Base-by-base conservation (phyloP, 371 early-diverging fungal species). In the Apophysomyces ossiformis region DNA sequence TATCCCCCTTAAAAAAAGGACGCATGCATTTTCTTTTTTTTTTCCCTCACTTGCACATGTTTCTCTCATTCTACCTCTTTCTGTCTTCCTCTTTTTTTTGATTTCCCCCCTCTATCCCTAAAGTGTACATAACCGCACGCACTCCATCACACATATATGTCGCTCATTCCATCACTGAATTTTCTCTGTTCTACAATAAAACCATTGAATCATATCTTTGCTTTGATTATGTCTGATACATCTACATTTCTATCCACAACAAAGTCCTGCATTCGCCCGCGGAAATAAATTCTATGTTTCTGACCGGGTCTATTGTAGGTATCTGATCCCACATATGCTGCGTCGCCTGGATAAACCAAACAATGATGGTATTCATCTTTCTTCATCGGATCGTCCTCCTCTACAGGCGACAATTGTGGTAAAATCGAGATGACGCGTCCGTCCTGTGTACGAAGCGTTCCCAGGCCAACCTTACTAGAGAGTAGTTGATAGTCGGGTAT, bases 301-400 rank as follows among this genome's bases (percentile, higher is more conserved):
- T 77, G 68, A 15, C 73, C 73, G 0, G 67, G 39, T 57, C 63
- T 46, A 9, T 68, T 41, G 9, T 37, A 56, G 1, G 63, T 73
- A 13, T 60, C n/a, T 4, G 58, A 37, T n/a, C 66, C 70, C 11
- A 64, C 18, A 38, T 78, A 78, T 2, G 5, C 39, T 39, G 72
- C 79, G 58, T 81, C 82, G 8, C 82, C 82, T 21, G 82, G 82
- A 60, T 79, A 82, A 21, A 72, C 73, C 46, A 82, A 57, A 59
- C 59, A 82, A 0, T 63, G 38, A 5, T 36, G 43, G 61, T 68
- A 79, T 3, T 70, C 76, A 1, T 70, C 58, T 8, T 68, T 61
- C 0, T 43, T 61, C 38, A 57, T 21, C 7, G 64, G 47, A 15
- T 75, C 74, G 38, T 73, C 73, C 50, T 71, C 58, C 5, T 68